Base-by-base conservation (phyloP, 129 eudicot genomes). In the Pulicaria dysenterica region DNA sequence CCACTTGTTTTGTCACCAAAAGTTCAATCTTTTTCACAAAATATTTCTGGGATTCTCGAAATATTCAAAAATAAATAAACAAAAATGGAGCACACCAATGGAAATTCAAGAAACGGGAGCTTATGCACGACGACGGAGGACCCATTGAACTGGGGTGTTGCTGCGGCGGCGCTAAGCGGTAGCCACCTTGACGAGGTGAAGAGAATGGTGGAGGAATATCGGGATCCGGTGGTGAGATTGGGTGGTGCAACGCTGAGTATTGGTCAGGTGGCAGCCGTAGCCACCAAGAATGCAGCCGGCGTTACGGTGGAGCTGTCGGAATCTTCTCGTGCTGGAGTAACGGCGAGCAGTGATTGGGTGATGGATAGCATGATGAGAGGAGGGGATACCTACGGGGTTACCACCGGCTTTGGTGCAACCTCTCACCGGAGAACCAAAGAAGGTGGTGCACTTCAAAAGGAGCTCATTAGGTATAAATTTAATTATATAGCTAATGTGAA, bases 311-410 rank as follows among this genome's bases (percentile, higher is more conserved):
- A 89, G 83, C 70, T 89, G 11, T 79, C 84, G 51, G 96, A 86
- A 78, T 68, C 80, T 0, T 74, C 91, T 40, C 64, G 89, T 56
- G 85, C 69, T 1, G 84, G 91, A 5, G 96, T 89, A 8, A 86
- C 75, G 37, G 91, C 96, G 0, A 89, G 96, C 54, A 89, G 91
- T 54, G 91, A 86, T 37, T 89, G 96, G 96, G 96, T 89, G 59
- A 83, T 83, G 89, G 87, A 89, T 4, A 85, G 91, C 58, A 81
- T 85, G 91, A 81, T 54, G 40, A 83, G 70, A 34, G 95, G 95
- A 3, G 83, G 87, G 1, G 96, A 89, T 80, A 89, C 89, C 4
- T 86, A 89, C 64, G 96, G 96, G 4, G 87, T 89, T 12, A 89
- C 96, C 4, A 89, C 91, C 17, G 91, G 96, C 2, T 89, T 89